These are phyloP conservation scores for Paraglomus occultum DNA, from an alignment of 192 early-diverging fungal genomes.

Conservation along the genomic window DNA sequence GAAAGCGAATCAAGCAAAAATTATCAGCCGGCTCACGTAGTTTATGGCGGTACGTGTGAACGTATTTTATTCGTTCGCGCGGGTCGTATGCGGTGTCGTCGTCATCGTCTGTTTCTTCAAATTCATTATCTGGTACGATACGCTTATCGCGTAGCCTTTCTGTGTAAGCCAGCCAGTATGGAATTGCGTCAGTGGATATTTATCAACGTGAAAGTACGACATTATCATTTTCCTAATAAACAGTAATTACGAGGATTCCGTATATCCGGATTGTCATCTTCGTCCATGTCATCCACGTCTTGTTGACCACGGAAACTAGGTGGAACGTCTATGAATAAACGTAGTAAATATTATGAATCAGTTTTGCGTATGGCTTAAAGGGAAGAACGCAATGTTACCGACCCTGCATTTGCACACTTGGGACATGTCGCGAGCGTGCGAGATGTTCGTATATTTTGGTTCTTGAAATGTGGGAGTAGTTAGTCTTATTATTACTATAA, in stretches of 20 bases:
- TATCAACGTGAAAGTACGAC: not conserved
- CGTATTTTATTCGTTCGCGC: not conserved
- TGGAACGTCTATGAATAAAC: too few relatives aligned
- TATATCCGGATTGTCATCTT: conserved; percentile 58
- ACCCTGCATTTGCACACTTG: conserved; percentile 82
- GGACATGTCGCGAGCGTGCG: conserved; percentile 67
- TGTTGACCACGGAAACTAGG: too few relatives aligned
- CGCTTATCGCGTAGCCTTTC: conserved; percentile 62
- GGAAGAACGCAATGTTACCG: not conserved
- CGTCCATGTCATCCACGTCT: conserved; percentile 49
- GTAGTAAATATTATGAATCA: too few relatives aligned
- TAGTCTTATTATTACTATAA: not conserved
- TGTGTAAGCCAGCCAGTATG: conserved; percentile 28
- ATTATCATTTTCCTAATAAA: not conserved
- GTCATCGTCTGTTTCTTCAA: conserved; percentile 72
- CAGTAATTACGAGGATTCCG: conserved; percentile 56
- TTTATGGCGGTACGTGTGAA: conserved; percentile 14
- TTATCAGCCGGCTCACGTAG: not conserved
- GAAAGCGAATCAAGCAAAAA: too few relatives aligned
- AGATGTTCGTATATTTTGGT: conserved; percentile 60
- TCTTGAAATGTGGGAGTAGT: conserved; percentile 24
- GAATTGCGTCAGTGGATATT: not conserved
- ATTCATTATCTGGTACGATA: conserved; percentile 67
- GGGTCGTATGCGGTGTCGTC: conserved; percentile 14
- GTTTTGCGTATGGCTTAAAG: not conserved